Conservation (phyloP, 2,329 filamentous ascomycete genomes). For the Akanthomyces muscarius region DNA sequence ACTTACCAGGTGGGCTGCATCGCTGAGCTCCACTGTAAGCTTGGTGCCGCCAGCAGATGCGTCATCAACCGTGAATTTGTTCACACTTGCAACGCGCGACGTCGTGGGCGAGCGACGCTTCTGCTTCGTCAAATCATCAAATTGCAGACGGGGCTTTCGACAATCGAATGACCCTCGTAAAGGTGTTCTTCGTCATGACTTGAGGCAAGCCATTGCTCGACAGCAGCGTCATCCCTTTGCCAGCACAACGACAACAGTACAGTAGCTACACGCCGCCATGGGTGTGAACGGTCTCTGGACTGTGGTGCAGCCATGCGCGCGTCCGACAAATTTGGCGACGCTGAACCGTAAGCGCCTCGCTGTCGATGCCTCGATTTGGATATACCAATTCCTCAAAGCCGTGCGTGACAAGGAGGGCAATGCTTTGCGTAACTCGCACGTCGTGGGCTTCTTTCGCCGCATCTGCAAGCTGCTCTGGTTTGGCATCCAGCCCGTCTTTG, state of each 20-base stretch:
- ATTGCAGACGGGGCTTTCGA: background rate
- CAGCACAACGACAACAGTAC: background rate
- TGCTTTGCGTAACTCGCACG: constrained; percentile 88
- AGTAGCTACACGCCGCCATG: constrained; percentile 53
- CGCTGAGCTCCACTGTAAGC: constrained; percentile 11
- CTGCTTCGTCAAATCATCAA: background rate
- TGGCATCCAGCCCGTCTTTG: constrained; percentile 93
- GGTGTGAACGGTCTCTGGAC: constrained; percentile 98
- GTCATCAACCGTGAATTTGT: constrained; percentile 19
- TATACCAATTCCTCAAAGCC: constrained; percentile 98
- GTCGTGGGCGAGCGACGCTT: background rate
- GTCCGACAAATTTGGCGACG: constrained; percentile 92
- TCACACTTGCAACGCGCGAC: background rate
- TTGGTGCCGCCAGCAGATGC: constrained; percentile 7
- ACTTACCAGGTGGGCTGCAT: background rate
- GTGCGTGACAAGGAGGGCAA: constrained; percentile 98
- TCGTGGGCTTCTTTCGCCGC: constrained; percentile 95
- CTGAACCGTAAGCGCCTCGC: constrained; percentile 94
- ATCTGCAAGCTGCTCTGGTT: constrained; percentile 98
- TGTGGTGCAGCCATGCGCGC: constrained; percentile 88
- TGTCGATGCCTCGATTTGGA: constrained; percentile 98
- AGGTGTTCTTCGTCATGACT: background rate
- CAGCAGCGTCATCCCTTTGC: background rate
- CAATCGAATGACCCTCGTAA: background rate
- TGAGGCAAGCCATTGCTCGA: background rate